Conservation (phyloP, 2,329 filamentous ascomycete genomes). For the Xylaria sp. region DNA sequence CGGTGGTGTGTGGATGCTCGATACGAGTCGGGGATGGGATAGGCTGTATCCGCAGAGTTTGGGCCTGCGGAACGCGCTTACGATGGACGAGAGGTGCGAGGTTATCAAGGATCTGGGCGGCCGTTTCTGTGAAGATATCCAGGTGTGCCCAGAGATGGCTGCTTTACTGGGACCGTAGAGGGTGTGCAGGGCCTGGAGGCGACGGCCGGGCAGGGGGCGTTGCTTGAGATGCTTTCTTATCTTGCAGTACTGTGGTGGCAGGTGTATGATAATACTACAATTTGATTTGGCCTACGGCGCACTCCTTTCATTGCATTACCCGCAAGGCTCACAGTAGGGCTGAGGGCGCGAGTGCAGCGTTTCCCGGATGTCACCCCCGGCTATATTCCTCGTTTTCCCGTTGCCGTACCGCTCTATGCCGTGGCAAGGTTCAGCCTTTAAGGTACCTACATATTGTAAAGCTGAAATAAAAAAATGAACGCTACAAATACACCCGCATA, state of each 20-base stretch:
- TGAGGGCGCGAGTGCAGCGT: background rate
- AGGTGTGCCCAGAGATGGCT: conserved; percentile 29
- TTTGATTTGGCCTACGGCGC: conserved; percentile 18
- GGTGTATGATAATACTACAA: conserved; percentile 21
- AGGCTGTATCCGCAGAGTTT: conserved; percentile 27
- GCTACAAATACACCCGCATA: conserved; percentile 1
- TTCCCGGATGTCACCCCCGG: background rate
- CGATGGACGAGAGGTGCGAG: conserved; percentile 29
- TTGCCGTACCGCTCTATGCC: background rate
- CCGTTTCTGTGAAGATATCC: conserved; percentile 28
- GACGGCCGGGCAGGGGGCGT: conserved; percentile 14
- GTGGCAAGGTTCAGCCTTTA: background rate
- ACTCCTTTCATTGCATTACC: conserved; percentile 1
- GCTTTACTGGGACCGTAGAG: conserved; percentile 25
- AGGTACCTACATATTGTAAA: conserved; percentile 1
- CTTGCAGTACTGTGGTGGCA: conserved; percentile 22
- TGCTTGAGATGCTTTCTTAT: conserved; percentile 18
- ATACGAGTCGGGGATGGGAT: conserved; percentile 23
- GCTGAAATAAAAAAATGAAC: background rate
- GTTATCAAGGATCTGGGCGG: conserved; percentile 26
- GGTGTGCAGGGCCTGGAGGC: conserved; percentile 22
- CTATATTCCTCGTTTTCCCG: conserved; percentile 4
- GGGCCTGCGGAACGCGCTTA: conserved; percentile 31
- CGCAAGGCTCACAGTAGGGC: conserved; percentile 5
- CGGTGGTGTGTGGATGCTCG: conserved; percentile 28